Conservation (phyloP, 192 early-diverging fungal species). For the Coemansia erecta region DNA sequence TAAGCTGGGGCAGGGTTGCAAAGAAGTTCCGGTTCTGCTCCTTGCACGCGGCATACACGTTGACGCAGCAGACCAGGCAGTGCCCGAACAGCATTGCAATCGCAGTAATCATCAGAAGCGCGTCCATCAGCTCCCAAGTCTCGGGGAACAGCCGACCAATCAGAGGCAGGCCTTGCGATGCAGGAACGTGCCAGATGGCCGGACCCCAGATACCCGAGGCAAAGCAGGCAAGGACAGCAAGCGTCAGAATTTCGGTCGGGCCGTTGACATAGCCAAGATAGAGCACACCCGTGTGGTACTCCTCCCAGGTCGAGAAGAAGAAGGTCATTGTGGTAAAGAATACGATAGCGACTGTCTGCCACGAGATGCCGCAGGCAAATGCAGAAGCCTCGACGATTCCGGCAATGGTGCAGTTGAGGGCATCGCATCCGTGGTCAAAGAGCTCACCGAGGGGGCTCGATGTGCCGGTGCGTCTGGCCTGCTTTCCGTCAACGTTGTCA, state of each 20-base stretch:
- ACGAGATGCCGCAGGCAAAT: conserved; percentile 70
- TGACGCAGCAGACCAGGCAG: conserved; percentile 47
- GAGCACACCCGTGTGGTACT: conserved; percentile 83
- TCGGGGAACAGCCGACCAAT: conserved; percentile 44
- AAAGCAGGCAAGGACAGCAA: conserved; percentile 64
- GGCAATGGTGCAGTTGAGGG: conserved; percentile 78
- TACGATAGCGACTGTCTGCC: conserved; percentile 59
- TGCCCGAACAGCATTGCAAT: conserved; percentile 41
- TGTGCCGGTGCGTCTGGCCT: conserved; percentile 76
- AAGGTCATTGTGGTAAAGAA: conserved; percentile 71
- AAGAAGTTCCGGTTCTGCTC: conserved; percentile 62
- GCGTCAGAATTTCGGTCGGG: conserved; percentile 79
- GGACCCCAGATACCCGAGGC: conserved; percentile 67
- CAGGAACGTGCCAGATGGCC: conserved; percentile 48
- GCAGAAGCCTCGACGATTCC: conserved; percentile 71
- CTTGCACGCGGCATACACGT: conserved; percentile 52
- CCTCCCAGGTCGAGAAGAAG: conserved; percentile 87
- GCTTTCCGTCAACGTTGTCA: conserved; percentile 86
- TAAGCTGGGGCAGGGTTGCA: conserved; percentile 61
- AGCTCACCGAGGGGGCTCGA: conserved; percentile 79
- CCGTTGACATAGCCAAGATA: conserved; percentile 84
- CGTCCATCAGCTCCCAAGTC: conserved; percentile 42
- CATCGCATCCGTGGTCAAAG: conserved; percentile 86
- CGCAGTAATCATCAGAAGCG: conserved; percentile 27
- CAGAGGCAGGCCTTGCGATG: conserved; percentile 34